Conservation (phyloP, 768 basidiomycete genomes). For the Russula ochroleuca region DNA sequence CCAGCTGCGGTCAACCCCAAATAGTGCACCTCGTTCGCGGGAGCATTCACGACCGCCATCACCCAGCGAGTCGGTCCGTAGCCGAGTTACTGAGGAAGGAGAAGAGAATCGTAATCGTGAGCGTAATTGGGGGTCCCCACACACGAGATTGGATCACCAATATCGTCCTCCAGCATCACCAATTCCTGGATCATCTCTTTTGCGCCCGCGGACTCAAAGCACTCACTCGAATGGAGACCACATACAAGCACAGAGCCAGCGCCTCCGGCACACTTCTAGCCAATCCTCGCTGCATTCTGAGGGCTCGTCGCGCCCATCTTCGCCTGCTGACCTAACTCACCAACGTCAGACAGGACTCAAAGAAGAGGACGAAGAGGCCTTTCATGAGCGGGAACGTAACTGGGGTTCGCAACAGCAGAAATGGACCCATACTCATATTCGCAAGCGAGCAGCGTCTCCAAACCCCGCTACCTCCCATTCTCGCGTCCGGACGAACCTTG, state of each 20-base stretch:
- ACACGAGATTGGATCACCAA: slow-evolving; percentile 8
- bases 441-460: slow-evolving; percentile 24
- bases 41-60: slow-evolving; percentile 19
- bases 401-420: slow-evolving; percentile 57
- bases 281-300: slow-evolving; percentile 25
- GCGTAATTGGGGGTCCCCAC: slow-evolving; percentile 3
- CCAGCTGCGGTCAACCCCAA: slow-evolving; percentile 8
- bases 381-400: slow-evolving; percentile 59
- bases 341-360: slow-evolving; percentile 33
- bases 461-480: slow-evolving; percentile 24
- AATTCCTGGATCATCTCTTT: slow-evolving; percentile 9
- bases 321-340: slow-evolving; percentile 6
- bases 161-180: slow-evolving; percentile 1
- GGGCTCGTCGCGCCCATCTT: slow-evolving; percentile 16
- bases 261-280: slow-evolving; percentile 20
- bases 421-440: slow-evolving; percentile 27
- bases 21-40: slow-evolving; percentile 12
- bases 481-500: slow-evolving; percentile 22
- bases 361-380: slow-evolving; percentile 34
- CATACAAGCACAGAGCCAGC: slow-evolving; percentile 37
- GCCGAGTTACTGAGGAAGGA: slow-evolving; percentile 7
- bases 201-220: slow-evolving; percentile 5
- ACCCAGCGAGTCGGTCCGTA: slow-evolving; percentile 22
- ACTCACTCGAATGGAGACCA: slow-evolving; percentile 15
- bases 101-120: slow-evolving; percentile 6